These are phyloP conservation scores for Osmanthus fragrans DNA, from an alignment of 257 asterid species.

Conservation along the genomic window DNA sequence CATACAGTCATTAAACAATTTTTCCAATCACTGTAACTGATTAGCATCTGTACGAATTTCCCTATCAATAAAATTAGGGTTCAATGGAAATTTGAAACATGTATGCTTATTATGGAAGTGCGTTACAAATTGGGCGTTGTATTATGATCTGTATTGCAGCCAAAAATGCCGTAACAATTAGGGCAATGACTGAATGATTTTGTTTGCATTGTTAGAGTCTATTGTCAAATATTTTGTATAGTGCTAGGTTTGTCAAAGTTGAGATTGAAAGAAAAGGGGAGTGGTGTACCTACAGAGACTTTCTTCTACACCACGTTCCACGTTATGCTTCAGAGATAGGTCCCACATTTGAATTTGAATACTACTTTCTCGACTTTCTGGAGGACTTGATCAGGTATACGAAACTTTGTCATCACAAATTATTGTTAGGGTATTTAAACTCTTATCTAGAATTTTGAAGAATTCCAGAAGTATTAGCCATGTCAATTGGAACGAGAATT, in stretches of 20 bases:
- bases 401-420: too few species aligned
- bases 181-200: background rate
- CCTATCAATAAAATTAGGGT: too few species aligned
- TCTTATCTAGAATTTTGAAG: background rate
- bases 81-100: too few species aligned
- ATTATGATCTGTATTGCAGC: background rate
- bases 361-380: too few species aligned
- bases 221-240: background rate
- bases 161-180: background rate
- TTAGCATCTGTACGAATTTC: background rate
- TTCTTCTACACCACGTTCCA: too few species aligned
- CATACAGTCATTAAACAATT: background rate
- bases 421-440: background rate
- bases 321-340: too few species aligned
- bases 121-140: background rate
- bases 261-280: too few species aligned
- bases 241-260: background rate
- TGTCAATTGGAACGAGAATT: background rate
- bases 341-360: too few species aligned
- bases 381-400: too few species aligned
- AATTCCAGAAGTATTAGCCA: background rate
- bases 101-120: background rate
- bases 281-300: too few species aligned
- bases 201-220: background rate
- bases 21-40: background rate